Percentiles rank a stretch among this genome's conserved stretches.
These are phyloP conservation scores for Calophaca sinica DNA, from an alignment of 306 rosid genomes.

Conservation along the genomic window DNA sequence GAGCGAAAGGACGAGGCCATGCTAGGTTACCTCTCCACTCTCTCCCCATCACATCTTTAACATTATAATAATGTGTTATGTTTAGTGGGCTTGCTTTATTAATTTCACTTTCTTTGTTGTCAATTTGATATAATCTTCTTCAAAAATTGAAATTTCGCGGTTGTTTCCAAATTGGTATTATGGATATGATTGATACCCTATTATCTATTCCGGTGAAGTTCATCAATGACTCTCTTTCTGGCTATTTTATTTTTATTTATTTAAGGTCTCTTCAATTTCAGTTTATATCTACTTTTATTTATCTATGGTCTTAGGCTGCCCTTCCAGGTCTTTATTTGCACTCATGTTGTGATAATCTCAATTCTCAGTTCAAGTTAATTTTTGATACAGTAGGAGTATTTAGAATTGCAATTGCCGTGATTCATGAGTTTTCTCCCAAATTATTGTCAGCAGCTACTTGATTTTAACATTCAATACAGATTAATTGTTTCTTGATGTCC, in stretches of 20 bases:
- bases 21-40: conserved; percentile 57
- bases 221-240: background rate
- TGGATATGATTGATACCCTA: background rate
- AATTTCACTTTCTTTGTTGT: conserved; percentile 2
- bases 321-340: background rate
- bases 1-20: conserved; percentile 86
- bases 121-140: conserved; percentile 10
- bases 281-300: background rate
- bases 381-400: background rate
- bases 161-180: background rate
- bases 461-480: background rate
- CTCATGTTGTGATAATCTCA: background rate
- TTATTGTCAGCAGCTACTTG: conserved; percentile 11
- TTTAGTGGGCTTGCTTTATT: background rate
- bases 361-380: background rate
- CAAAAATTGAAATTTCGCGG: conserved; percentile 4
- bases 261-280: background rate
- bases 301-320: too few species aligned
- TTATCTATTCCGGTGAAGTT: conserved; percentile 6
- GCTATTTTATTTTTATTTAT: background rate
- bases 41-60: background rate
- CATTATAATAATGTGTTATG: background rate
- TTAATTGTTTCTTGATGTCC: conserved; percentile 27
- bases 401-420: background rate
- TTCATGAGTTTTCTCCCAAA: conserved; percentile 5